Evolutionary conservation across 2,329 filamentous ascomycete genomes (phyloP).

Genomic region (Paecilomyces dactylethromorphus): DNA sequence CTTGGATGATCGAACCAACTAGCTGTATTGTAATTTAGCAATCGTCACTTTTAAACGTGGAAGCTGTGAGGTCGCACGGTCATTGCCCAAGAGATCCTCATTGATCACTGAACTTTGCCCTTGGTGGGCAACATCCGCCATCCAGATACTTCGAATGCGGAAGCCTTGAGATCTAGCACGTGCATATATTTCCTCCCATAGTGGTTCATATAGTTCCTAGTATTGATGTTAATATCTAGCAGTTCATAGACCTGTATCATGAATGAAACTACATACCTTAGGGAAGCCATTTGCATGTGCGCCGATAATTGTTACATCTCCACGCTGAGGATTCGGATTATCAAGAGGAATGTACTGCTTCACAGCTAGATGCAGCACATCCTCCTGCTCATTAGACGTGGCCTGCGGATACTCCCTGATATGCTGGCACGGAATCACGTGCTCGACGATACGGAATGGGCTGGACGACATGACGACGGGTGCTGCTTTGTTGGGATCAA

Average conservation of each 20-base stretch:
- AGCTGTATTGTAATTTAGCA: constrained; percentile 44
- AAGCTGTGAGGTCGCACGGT: constrained; percentile 52
- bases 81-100: constrained; percentile 68
- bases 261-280: constrained; percentile 53
- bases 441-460: constrained; percentile 58
- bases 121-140: constrained; percentile 82
- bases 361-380: constrained; percentile 64
- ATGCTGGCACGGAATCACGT: constrained; percentile 67
- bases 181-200: constrained; percentile 76
- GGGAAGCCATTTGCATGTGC: constrained; percentile 90
- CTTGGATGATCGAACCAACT: constrained; percentile 80
- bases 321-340: constrained; percentile 60
- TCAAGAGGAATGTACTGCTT: constrained; percentile 82
- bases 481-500: background rate
- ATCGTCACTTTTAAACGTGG: background rate
- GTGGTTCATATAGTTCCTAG: constrained; percentile 83
- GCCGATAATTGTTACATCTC: constrained; percentile 78
- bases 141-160: constrained; percentile 76
- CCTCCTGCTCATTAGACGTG: constrained; percentile 66
- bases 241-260: background rate
- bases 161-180: constrained; percentile 54
- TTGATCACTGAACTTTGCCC: constrained; percentile 74
- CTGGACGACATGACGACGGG: constrained; percentile 35
- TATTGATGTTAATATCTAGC: constrained; percentile 4
- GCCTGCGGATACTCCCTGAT: constrained; percentile 75